Percentiles rank a stretch among this genome's conserved stretches.
These are phyloP conservation scores for Gossypium davidsonii DNA, from an alignment of 441 rosid species.

Conservation along the genomic window DNA sequence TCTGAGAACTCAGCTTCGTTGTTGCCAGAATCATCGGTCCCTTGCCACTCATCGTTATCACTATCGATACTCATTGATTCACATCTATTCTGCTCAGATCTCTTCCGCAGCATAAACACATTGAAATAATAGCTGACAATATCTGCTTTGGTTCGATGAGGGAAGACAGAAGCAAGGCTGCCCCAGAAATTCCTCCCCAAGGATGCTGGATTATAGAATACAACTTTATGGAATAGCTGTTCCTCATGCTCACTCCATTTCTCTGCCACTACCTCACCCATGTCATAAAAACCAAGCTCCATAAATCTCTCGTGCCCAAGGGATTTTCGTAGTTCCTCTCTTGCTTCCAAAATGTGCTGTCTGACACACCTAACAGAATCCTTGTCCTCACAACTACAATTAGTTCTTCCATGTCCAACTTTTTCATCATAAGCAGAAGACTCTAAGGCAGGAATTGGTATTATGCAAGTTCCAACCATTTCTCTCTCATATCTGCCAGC, in stretches of 20 bases:
- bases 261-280: conserved; percentile 48
- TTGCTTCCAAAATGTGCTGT: conserved; percentile 42
- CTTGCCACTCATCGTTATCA: conserved; percentile 60
- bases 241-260: conserved; percentile 50
- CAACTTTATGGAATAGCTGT: conserved; percentile 36
- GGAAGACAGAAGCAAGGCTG: conserved; percentile 29
- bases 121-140: conserved; percentile 56
- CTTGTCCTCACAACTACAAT: conserved; percentile 38
- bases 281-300: conserved; percentile 41
- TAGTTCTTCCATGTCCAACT: conserved; percentile 37
- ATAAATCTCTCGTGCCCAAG: conserved; percentile 31
- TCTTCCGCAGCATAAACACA: conserved; percentile 44
- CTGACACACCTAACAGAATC: conserved; percentile 41
- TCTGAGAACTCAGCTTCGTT: conserved; percentile 24
- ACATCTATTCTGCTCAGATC: conserved; percentile 47
- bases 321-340: conserved; percentile 23
- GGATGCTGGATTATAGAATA: conserved; percentile 37
- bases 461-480: conserved; percentile 23
- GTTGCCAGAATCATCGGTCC: conserved; percentile 27
- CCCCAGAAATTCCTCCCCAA: conserved; percentile 45
- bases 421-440: conserved; percentile 8
- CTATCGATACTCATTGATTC: conserved; percentile 43
- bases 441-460: conserved; percentile 25
- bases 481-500: conserved; percentile 11
- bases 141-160: conserved; percentile 39